Evolutionary conservation across 495 filamentous ascomycete genomes (phyloP).

Genomic region (Penicillium roqueforti): DNA sequence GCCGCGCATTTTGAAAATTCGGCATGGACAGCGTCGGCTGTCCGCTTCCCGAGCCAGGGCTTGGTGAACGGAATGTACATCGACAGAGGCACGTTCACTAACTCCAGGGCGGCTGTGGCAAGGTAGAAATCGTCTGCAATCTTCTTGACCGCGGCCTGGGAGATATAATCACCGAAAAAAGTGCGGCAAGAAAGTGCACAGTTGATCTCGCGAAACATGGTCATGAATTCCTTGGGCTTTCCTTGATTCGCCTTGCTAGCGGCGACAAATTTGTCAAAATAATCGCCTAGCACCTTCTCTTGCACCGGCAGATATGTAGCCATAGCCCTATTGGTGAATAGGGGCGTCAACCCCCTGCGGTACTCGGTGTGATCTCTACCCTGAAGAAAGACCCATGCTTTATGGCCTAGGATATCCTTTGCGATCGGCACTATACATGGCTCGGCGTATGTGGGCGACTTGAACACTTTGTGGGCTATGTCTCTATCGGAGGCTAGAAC

Average conservation of each 20-base stretch:
- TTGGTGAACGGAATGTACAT: slow-evolving; percentile 94
- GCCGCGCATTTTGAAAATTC: slow-evolving; percentile 85
- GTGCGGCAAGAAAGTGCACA: slow-evolving; percentile 79
- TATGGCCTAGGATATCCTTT: slow-evolving; percentile 78
- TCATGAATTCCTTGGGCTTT: slow-evolving; percentile 73
- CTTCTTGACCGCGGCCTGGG: slow-evolving; percentile 66
- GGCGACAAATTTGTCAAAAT: slow-evolving; percentile 70
- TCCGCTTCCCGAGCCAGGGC: slow-evolving; percentile 88
- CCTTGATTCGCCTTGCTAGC: slow-evolving; percentile 57
- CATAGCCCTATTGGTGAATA: slow-evolving; percentile 86
- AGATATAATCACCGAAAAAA: slow-evolving; percentile 43
- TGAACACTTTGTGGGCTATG: slow-evolving; percentile 90
- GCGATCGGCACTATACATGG: slow-evolving; percentile 91
- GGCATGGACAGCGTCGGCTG: slow-evolving; percentile 74
- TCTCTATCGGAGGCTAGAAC: slow-evolving; percentile 90
- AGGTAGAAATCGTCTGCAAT: slow-evolving; percentile 93
- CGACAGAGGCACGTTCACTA: slow-evolving; percentile 80
- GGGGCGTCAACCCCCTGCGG: slow-evolving; percentile 80
- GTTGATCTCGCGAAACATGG: slow-evolving; percentile 83
- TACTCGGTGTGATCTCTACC: slow-evolving; percentile 88
- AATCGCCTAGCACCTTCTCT: slow-evolving; percentile 75
- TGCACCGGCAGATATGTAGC: slow-evolving; percentile 82
- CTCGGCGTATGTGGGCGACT: slow-evolving; percentile 80
- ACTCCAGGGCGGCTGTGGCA: slow-evolving; percentile 85
- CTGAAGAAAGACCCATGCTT: slow-evolving; percentile 92